phyloP scores from a whole-genome alignment of 2,329 filamentous ascomycete species.

The Colletotrichum magnum region DNA sequence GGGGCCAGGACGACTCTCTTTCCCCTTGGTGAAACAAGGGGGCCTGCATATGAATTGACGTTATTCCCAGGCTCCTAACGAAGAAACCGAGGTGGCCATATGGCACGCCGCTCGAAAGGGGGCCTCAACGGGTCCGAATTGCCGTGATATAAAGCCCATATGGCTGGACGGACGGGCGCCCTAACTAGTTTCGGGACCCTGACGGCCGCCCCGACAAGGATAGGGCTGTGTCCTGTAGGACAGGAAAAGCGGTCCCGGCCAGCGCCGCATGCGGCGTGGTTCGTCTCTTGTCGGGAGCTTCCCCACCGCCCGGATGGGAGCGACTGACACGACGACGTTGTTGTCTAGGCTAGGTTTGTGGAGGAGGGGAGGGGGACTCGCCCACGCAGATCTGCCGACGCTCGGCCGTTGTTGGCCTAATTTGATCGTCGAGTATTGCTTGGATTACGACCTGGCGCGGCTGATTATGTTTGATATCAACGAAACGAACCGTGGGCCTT shows the following conservation, averaged over 20 bases:
- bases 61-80: no score
- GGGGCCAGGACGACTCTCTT: conserved; percentile 10
- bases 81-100: not conserved
- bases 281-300: conserved; percentile 3
- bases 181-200: conserved; percentile 6
- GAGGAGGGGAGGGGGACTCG: not conserved
- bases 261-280: not conserved
- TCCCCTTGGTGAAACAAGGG: conserved; percentile 21
- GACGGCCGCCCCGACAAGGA: not conserved
- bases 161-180: conserved; percentile 13
- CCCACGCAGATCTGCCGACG: conserved; percentile 9
- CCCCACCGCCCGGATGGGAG: conserved; percentile 6
- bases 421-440: not conserved
- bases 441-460: no score
- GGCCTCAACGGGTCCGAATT: conserved; percentile 9
- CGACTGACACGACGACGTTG: not conserved
- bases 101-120: not conserved
- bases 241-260: conserved; percentile 14
- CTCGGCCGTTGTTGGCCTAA: not conserved
- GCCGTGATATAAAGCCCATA: conserved; percentile 18
- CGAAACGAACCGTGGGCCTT: no score
- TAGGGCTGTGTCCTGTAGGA: not conserved
- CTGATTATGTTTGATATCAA: not conserved
- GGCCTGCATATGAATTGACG: no score
- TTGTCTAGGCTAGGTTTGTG: not conserved